Evolutionary conservation across 2,329 filamentous ascomycete genomes (phyloP), one percentile per base, ranked within the genome.

Genomic region (Bipolaris bicolor): DNA sequence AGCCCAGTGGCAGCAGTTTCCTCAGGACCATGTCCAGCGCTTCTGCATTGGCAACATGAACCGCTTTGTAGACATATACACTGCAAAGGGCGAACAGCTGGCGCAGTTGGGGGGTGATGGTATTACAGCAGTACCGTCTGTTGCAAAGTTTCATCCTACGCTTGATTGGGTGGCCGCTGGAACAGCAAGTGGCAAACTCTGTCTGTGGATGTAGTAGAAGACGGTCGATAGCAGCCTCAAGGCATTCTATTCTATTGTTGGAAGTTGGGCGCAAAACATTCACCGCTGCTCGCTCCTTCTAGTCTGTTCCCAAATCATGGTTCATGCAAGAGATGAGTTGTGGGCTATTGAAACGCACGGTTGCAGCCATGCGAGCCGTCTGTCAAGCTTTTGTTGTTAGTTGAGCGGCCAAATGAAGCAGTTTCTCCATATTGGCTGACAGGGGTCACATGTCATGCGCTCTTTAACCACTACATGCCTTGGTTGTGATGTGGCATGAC

Each of bases 21-120:
- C 95, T 0, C 79, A 83, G 33, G 91, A 95, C 57, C 88, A 88
- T 7, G 87, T 96, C 5, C 89, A 96, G 62, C 92, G 94, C 60
- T 92, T 99, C 68, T 90, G 87, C 22, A 94, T 99, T 55, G 95
- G 91, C 1, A 99, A 98, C 67, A 98, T 98, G 95, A 97, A 96
- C 72, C 87, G 95, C 1, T 98, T 97, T 67, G 91, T 98, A 1
- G 95, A 99, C 71, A 85, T 99, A 1, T 99, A 90, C 74, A 90
- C 89, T 0, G 84, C 87, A 0, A 85, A 90, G 47, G 95, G 95
- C 0, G 88, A 92, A 68, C 94, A 98, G 74, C 79, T 99, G 3
- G 94, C 91, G 0, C 94, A 98, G 75, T 77, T 96, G 0, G 92
- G 89, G 1, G 92, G 92, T 0, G 92, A 96, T 0, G 91, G 90